These are phyloP conservation scores for Dillenia suffruticosa DNA, from an alignment of 164 flowering plant species.

Conservation along the genomic window DNA sequence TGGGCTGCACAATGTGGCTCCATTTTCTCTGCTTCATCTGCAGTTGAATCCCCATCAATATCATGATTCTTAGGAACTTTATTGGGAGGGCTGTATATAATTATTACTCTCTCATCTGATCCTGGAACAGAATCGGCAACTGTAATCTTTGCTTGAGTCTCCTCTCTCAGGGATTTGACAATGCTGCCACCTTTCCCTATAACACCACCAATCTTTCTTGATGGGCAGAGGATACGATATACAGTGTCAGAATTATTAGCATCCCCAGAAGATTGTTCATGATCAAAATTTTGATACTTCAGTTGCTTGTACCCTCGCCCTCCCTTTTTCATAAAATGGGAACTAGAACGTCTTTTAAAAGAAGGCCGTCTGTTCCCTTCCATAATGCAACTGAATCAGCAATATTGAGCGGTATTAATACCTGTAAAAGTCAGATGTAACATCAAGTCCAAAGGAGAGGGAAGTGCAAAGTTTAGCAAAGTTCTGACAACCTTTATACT, in stretches of 20 bases:
- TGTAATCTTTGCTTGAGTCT: conserved; percentile 63
- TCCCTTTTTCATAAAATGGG: conserved; percentile 41
- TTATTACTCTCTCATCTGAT: conserved; percentile 67
- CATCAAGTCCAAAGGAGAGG: no score
- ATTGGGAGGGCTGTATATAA: conserved; percentile 44
- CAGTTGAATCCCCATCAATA: conserved; percentile 23
- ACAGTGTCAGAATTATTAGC: conserved; percentile 41
- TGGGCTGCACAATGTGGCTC: conserved; percentile 60
- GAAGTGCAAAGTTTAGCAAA: no score
- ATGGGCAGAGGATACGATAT: conserved; percentile 62
- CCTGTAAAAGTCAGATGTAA: conserved; percentile 1
- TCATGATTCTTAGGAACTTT: conserved; percentile 15
- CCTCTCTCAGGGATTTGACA: conserved; percentile 59
- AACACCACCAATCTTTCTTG: conserved; percentile 60
- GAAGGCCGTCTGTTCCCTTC: conserved; percentile 34
- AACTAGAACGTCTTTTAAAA: conserved; percentile 27
- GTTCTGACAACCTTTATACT: no score
- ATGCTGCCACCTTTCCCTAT: conserved; percentile 75
- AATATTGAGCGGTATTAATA: conserved; percentile 1
- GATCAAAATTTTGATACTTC: conserved; percentile 21
- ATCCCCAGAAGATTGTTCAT: conserved; percentile 27
- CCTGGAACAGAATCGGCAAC: conserved; percentile 67
- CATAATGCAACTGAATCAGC: conserved; percentile 26
- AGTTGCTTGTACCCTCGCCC: conserved; percentile 29
- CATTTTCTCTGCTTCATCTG: conserved; percentile 32